These are phyloP conservation scores for Aristolochia californica DNA, from an alignment of 164 flowering plant genomes.

Conservation along the genomic window DNA sequence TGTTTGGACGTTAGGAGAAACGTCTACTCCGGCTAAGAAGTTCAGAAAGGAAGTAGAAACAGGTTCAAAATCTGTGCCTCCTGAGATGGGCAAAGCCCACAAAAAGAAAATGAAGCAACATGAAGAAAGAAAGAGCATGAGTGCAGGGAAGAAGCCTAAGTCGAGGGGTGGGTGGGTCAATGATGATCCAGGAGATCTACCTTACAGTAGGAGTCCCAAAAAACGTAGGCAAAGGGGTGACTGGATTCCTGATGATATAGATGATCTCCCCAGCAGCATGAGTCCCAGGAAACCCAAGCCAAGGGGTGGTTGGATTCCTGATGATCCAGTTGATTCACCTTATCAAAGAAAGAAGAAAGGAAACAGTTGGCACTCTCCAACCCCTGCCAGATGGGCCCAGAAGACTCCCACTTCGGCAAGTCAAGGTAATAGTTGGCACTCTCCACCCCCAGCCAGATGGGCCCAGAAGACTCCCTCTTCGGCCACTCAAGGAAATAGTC, in stretches of 20 bases:
- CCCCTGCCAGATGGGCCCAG: no score
- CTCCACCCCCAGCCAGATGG: constrained; percentile 29
- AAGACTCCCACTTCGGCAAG: no score
- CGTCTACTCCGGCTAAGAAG: constrained; percentile 13
- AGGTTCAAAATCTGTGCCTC: constrained; percentile 15
- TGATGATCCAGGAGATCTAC: constrained; percentile 34
- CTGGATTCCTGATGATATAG: constrained; percentile 20
- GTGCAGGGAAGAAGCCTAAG: constrained; percentile 27
- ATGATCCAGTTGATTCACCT: constrained; percentile 32
- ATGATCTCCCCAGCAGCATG: neutral
- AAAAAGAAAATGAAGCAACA: constrained; percentile 28
- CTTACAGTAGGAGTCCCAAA: constrained; percentile 9
- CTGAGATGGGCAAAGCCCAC: constrained; percentile 16
- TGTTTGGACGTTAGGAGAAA: constrained; percentile 11
- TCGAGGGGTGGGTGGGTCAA: constrained; percentile 46
- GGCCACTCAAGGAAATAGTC: constrained; percentile 9
- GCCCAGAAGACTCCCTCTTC: constrained; percentile 7
- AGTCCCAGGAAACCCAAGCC: constrained; percentile 24
- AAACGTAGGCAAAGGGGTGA: constrained; percentile 41
- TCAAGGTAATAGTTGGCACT: neutral
- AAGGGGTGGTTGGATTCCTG: constrained; percentile 50
- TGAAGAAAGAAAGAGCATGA: constrained; percentile 17
- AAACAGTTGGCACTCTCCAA: constrained; percentile 26
- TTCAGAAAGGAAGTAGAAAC: constrained; percentile 8
- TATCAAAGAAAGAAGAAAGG: constrained; percentile 9